phyloP scores from a whole-genome alignment of 2,329 filamentous ascomycete species.

The Penicillium corylophilum region DNA sequence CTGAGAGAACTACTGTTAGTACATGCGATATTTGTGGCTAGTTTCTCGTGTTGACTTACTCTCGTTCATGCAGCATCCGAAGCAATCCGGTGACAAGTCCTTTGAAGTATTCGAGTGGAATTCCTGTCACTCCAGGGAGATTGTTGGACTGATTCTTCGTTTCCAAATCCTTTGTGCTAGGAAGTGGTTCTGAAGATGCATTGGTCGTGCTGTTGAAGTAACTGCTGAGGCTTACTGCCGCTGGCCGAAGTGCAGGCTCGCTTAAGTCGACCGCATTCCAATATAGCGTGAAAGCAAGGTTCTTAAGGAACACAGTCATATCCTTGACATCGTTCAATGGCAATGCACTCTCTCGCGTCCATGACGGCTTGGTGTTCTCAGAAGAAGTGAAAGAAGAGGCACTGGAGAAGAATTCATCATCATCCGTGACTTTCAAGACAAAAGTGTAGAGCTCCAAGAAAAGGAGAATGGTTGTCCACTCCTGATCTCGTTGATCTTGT shows the following conservation, averaged over 20 bases:
- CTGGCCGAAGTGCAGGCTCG: slow-evolving; percentile 41
- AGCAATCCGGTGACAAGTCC: slow-evolving; percentile 76
- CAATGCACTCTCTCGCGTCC: slow-evolving; percentile 65
- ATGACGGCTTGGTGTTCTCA: slow-evolving; percentile 52
- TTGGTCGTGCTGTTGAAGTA: slow-evolving; percentile 43
- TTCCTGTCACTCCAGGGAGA: slow-evolving; percentile 64
- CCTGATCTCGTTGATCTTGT: slow-evolving; percentile 54
- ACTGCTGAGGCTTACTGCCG: slow-evolving; percentile 44
- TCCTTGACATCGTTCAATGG: slow-evolving; percentile 68
- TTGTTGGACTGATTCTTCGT: slow-evolving; percentile 46
- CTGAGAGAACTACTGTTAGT: slow-evolving; percentile 24
- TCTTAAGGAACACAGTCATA: slow-evolving; percentile 82
- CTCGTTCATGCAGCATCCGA: slow-evolving; percentile 86
- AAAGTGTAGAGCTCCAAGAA: slow-evolving; percentile 96
- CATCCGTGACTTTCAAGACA: slow-evolving; percentile 86
- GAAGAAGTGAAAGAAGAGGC: slow-evolving; percentile 47
- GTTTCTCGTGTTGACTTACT: slow-evolving; percentile 45
- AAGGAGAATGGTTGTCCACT: slow-evolving; percentile 86
- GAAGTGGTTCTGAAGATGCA: slow-evolving; percentile 13
- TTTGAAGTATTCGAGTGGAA: slow-evolving; percentile 76
- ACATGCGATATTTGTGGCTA: background rate
- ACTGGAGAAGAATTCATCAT: slow-evolving; percentile 85
- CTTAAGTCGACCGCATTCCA: slow-evolving; percentile 72
- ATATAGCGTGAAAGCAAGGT: slow-evolving; percentile 83
- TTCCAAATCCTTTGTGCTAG: slow-evolving; percentile 36